Evolutionary conservation across 2,329 filamentous ascomycete species (phyloP), one percentile per base, ranked within the genome.

Genomic region (Venturiaceae sp.): DNA sequence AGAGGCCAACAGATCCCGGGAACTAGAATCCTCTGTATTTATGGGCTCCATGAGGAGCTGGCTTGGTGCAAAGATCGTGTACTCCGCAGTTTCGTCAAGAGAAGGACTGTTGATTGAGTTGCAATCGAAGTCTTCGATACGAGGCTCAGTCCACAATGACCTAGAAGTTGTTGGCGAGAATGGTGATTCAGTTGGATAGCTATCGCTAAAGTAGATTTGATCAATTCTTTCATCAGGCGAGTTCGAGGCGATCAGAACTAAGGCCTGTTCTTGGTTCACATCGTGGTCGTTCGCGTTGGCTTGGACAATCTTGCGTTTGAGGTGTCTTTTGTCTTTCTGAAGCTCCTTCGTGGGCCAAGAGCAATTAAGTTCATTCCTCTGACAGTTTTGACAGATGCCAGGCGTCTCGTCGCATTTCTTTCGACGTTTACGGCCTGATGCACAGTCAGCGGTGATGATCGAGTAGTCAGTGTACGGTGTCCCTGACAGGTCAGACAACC

Each of bases 351-450:
- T 36, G 14, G 52, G 52, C 52, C 52, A 54, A 1, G 19, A 5
- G n/a, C 52, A 54, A 26, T 37, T 30, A 11, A 54, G n/a, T 5
- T 13, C 32, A n/a, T 36, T 54, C 32, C 52, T 34, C 32, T 26
- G 16, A 28, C 52, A 54, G 11, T 54, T 54, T n/a, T 54, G 32
- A 28, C 30, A 54, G 8, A 9, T 36, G 2, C 14, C 52, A 9
- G 32, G 52, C 13, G 30, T 54, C 52, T 54, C 52, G 6, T 54
- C 52, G 36, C 52, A 54, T n/a, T 54, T 54, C 36, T 54, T 54
- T 13, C 52, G 52, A 39, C 52, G 52, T 34, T 28, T 54, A 8
- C 52, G 52, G 21, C 52, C 52, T 54, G 32, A 7, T 4, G 3
- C 3, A n/a, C 1, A n/a, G 13, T 39, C 26, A 39, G 52, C 4